These are phyloP conservation scores for Beauveria medogensis DNA, from an alignment of 2,329 filamentous ascomycete genomes.

Conservation along the genomic window DNA sequence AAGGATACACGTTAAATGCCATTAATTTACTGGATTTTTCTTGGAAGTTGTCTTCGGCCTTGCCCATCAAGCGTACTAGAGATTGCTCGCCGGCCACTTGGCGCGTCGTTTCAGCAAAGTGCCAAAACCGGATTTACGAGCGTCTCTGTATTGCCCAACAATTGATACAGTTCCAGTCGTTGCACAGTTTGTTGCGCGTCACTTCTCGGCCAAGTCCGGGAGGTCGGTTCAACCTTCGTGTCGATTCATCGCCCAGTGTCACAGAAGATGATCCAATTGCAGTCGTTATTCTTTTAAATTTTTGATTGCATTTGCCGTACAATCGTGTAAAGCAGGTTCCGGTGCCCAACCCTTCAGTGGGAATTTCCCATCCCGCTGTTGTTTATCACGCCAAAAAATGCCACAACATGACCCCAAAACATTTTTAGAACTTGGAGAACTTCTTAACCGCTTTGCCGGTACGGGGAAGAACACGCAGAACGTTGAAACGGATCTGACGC, in stretches of 20 bases:
- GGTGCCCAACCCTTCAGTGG: slow-evolving; percentile 32
- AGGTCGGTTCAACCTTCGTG: not conserved
- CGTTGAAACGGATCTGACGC: slow-evolving; percentile 91
- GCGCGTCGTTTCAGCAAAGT: not conserved
- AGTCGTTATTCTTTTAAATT: slow-evolving; percentile 33
- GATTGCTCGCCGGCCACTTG: not conserved
- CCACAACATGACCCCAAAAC: slow-evolving; percentile 36
- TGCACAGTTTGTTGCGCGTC: not conserved
- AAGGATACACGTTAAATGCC: not conserved
- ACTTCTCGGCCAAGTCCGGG: no score
- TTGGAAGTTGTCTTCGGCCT: not conserved
- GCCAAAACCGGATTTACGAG: not conserved
- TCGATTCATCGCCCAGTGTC: not conserved
- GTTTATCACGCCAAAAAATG: slow-evolving; percentile 49
- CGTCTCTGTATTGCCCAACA: not conserved
- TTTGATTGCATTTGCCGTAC: slow-evolving; percentile 38
- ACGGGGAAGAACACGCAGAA: slow-evolving; percentile 94
- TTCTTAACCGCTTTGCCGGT: slow-evolving; percentile 96
- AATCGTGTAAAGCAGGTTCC: slow-evolving; percentile 35
- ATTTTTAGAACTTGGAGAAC: slow-evolving; percentile 92
- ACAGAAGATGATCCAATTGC: slow-evolving; percentile 17
- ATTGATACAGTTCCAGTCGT: not conserved
- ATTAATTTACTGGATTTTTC: not conserved
- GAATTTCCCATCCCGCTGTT: slow-evolving; percentile 30
- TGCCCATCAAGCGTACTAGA: not conserved